Base-by-base conservation (phyloP, 768 basidiomycete genomes). In the Amanita rubescens region DNA sequence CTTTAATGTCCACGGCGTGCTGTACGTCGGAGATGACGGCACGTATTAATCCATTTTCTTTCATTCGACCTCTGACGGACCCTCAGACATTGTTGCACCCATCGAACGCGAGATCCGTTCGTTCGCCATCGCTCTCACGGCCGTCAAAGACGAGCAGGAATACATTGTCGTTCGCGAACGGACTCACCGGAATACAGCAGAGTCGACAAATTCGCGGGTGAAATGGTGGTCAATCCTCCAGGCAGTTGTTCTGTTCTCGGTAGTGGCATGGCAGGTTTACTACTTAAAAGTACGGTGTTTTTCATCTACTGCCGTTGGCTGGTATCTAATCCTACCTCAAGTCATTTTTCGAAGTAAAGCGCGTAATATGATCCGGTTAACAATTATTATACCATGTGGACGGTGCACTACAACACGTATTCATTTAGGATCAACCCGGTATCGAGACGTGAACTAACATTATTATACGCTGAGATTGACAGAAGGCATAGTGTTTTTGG, bases 151-250 rank as follows among this genome's bases (percentile, higher is more conserved):
- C 63, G 96, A 99, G 67, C 95, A 98, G 67, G 96, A 98, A 69
- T 99, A 99, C 70, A 94, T 99, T 58, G 89, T 95, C 30, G 85
- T 98, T 25, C 81, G 96, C 47, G 96, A 99, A 69, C 79, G 80
- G 55, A 85, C 85, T 38, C 96, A 99, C 68, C 78, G 96, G 51
- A 91, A 98, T 67, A 99, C 96, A 48, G 87, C 91, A 8, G 90
- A 90, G 75, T 95, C 81, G 1, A 91, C 90, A 17, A 98, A 98
- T 66, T 80, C 87, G 35, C 84, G 96, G 35, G 95, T 99, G 50
- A 98, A 97, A 72, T 98, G 93, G 93, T 99, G 96, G 96, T 94
- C 93, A 2, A 85, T 99, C 56, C 66, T 93, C 6, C 96, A 99
- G 68, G 78, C 88, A 3, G 65, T 90, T 37, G 87, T 98, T 19